A percentile compares a stretch with the other conserved stretches of the same genome.
phyloP scores from a whole-genome alignment of 768 basidiomycete species.

The Mrakia frigida region DNA sequence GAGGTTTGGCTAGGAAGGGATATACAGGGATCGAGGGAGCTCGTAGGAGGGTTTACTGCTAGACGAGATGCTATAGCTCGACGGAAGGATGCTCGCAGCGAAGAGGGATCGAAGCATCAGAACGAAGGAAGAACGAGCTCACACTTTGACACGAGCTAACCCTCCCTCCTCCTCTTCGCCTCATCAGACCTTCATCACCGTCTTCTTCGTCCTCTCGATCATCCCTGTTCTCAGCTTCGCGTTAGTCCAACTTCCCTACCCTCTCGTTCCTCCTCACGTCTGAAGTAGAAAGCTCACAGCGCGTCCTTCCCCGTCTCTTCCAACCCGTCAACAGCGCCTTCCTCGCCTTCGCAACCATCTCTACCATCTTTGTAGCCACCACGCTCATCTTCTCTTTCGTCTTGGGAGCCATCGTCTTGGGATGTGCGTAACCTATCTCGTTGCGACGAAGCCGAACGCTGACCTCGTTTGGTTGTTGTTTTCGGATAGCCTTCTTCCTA shows the following conservation, averaged over 20 bases:
- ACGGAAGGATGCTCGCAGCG: no score
- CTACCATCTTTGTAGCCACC: background rate
- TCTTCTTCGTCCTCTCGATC: slow-evolving; percentile 14
- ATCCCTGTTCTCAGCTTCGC: slow-evolving; percentile 2
- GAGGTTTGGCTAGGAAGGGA: background rate
- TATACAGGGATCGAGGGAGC: background rate
- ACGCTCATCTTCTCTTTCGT: background rate
- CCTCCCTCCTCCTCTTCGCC: background rate
- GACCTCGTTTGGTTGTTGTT: background rate
- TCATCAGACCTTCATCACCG: slow-evolving; percentile 12
- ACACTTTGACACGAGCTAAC: background rate
- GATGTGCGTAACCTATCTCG: background rate
- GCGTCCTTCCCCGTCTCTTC: background rate
- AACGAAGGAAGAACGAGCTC: background rate
- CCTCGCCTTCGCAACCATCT: slow-evolving; percentile 1
- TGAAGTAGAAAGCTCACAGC: background rate
- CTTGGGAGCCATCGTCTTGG: background rate
- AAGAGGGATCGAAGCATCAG: no score
- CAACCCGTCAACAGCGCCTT: background rate
- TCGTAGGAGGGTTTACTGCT: no score
- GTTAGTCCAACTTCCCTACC: background rate
- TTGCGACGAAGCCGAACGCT: background rate
- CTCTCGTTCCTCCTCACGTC: background rate
- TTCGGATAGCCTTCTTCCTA: background rate
- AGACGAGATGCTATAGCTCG: no score